Evolutionary conservation across 192 early-diverging fungal species (phyloP).

Genomic region (Geranomyces michiganensis): DNA sequence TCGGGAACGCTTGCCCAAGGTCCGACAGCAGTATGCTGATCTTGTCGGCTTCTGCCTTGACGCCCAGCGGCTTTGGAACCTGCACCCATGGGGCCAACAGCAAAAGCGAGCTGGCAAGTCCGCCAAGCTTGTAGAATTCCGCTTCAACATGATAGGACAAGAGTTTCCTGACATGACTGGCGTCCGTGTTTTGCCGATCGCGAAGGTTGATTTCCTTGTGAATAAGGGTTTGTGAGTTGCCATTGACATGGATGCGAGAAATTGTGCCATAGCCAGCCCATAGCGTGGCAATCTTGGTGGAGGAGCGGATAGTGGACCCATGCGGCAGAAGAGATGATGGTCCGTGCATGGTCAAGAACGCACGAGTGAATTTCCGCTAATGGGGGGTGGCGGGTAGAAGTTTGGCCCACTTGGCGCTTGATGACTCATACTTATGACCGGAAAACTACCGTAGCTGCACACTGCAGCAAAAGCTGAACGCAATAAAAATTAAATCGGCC

Average conservation of each 20-base stretch:
- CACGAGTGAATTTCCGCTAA: too few species aligned
- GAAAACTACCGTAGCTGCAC: too few species aligned
- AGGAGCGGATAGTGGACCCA: background rate
- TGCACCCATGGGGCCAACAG: slow-evolving; percentile 4
- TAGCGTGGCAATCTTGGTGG: slow-evolving; percentile 14
- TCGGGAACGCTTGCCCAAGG: slow-evolving; percentile 17
- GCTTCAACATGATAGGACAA: slow-evolving; percentile 35
- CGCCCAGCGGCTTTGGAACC: background rate
- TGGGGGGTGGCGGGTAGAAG: too few species aligned
- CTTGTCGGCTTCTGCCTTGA: background rate
- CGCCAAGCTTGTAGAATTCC: slow-evolving; percentile 18
- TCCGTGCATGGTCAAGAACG: too few species aligned
- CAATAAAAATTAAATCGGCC: too few species aligned
- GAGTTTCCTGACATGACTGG: slow-evolving; percentile 21
- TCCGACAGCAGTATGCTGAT: slow-evolving; percentile 31
- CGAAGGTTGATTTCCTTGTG: slow-evolving; percentile 8
- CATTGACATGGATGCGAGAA: slow-evolving; percentile 3
- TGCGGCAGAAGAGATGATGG: background rate
- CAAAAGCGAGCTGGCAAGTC: slow-evolving; percentile 12
- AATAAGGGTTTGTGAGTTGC: slow-evolving; percentile 14
- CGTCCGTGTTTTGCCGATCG: background rate
- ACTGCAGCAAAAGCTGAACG: too few species aligned
- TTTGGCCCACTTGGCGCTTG: too few species aligned
- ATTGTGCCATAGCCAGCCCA: slow-evolving; percentile 39
- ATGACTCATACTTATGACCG: too few species aligned